A percentile compares a stretch with the other conserved stretches of the same genome.
Conservation (phyloP, 768 basidiomycete species). For the Paxillus involutus region DNA sequence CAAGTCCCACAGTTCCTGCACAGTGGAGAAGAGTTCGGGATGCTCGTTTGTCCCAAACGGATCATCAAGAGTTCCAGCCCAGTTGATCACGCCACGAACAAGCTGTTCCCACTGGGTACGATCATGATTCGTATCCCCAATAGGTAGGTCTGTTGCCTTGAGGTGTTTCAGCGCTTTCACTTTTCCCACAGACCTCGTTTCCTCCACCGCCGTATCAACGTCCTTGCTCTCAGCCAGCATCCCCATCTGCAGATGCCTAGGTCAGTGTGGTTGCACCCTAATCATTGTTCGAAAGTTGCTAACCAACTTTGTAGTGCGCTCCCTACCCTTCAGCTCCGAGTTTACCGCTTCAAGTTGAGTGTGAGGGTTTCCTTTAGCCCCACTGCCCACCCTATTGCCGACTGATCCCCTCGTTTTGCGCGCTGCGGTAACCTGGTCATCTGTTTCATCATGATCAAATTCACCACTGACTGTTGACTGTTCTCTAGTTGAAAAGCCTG, state of each 20-base stretch:
- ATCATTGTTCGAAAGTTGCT: no score
- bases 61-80: constrained; percentile 1
- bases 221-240: neutral
- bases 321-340: no score
- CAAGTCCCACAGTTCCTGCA: neutral
- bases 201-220: neutral
- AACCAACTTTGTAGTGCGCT: no score
- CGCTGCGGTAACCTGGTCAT: no score
- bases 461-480: no score
- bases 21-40: neutral
- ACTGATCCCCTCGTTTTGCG: no score
- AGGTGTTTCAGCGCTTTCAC: neutral
- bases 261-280: no score
- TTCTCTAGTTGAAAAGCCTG: no score
- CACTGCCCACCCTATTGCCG: no score
- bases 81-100: neutral
- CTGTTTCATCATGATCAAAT: no score
- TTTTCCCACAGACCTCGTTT: neutral
- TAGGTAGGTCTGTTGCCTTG: neutral
- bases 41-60: constrained; percentile 5
- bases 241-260: neutral
- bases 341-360: no score
- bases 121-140: neutral
- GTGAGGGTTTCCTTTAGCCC: no score
- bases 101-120: neutral